Evolutionary conservation across 139 green algal genomes (phyloP), one percentile per base, ranked within the genome.

Genomic region (Chlamydomonas sp.): DNA sequence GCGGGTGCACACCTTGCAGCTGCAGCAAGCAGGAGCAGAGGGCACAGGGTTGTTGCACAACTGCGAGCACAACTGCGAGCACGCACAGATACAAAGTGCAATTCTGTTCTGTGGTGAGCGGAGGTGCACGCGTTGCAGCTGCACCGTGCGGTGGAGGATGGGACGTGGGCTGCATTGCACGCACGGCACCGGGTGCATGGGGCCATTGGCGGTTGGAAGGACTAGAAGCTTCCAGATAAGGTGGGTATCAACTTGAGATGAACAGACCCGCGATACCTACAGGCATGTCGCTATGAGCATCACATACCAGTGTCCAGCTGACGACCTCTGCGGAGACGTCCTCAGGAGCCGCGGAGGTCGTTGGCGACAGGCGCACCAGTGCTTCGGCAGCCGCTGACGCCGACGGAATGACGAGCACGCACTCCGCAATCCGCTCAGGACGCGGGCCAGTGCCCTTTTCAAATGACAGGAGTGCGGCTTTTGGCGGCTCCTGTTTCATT

Each of bases 1-100:
- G 94, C 0, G 94, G 93, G 76, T 98, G 94, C 79, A 96, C 85
- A 2, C 93, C 95, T 0, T 94, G 87, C 67, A 96, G 83, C 93
- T 96, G 89, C 6, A 10, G 72, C 16, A 20, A 66, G 73, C 17
- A 16, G 31, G 49, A 17, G 63, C 49, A 6, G 62, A 49, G 18
- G 6, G 10, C 62, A 20, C 62, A 60, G 18, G 84, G 3, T 68
- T 67, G 31, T 49, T 49, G 31, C 31, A 49, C 31, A 49, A 49
- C 31, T 49, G 63, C 59, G 2, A 73, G 31, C 31, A 49, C 31
- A 49, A 49, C 31, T 49, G 63, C 59, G 2, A 73, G 20, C 18
- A 7, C 49, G 49, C 81, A 75, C 66, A 49, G 4, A 17, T 20
- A 7, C n/a, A 79, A 71, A 87, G 79, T 59, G 10, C 63, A 49